phyloP scores from a whole-genome alignment of 2,329 filamentous ascomycete species.

The Calonectria fujianensis region DNA sequence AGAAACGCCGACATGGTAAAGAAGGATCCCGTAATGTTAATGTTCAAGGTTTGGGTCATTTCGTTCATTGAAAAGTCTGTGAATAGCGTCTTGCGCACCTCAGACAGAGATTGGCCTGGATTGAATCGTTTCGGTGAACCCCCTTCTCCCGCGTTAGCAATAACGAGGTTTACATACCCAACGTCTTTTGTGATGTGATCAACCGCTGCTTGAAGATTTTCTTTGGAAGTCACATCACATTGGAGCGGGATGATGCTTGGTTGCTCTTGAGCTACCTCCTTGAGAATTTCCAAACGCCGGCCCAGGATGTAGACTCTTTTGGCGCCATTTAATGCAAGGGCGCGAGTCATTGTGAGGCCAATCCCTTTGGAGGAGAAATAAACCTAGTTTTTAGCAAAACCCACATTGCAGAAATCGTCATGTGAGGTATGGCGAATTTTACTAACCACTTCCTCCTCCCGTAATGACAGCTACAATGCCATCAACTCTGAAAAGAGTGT shows the following conservation, averaged over 20 bases:
- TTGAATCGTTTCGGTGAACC: background rate
- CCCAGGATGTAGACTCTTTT: slow-evolving; percentile 4
- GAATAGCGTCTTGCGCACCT: slow-evolving; percentile 13
- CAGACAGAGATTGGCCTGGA: background rate
- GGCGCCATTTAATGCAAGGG: slow-evolving; percentile 11
- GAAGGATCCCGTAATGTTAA: slow-evolving; percentile 1
- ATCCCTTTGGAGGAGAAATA: background rate
- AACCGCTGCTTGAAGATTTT: background rate
- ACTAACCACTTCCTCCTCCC: slow-evolving; percentile 11
- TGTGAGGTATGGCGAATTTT: background rate
- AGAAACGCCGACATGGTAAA: slow-evolving; percentile 8
- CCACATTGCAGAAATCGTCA: background rate
- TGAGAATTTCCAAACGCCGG: background rate
- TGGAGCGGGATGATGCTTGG: background rate
- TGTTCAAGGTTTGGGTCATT: background rate
- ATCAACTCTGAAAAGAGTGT: slow-evolving; percentile 2
- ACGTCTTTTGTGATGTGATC: background rate
- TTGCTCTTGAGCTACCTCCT: slow-evolving; percentile 17
- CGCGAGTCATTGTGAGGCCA: slow-evolving; percentile 19
- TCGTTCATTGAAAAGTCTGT: background rate
- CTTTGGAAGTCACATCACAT: slow-evolving; percentile 18
- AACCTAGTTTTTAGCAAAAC: background rate
- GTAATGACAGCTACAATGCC: slow-evolving; percentile 18
- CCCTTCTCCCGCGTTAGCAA: background rate
- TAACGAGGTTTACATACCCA: slow-evolving; percentile 8